phyloP scores from a whole-genome alignment of 306 rosid genomes.

The Castanea sativa region DNA sequence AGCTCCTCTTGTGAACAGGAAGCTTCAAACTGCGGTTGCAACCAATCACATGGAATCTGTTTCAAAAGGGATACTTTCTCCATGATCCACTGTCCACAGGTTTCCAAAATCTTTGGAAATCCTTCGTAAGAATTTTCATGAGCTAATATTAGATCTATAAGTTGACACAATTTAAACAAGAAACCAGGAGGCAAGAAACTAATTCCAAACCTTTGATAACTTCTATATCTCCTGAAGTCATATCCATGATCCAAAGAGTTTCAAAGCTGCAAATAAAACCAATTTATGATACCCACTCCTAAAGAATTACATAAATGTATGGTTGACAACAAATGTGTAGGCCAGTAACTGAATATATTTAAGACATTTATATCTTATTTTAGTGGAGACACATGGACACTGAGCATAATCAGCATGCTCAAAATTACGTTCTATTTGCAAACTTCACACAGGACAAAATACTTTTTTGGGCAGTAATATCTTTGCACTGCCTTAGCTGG shows the following conservation, averaged over 20 bases:
- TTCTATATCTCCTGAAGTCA: conserved; percentile 53
- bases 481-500: background rate
- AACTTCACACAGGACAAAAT: background rate
- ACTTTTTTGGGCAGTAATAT: background rate
- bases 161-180: conserved; percentile 8
- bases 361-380: too few species aligned
- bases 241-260: conserved; percentile 69
- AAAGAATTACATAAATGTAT: conserved; percentile 6
- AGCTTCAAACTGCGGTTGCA: conserved; percentile 41
- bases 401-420: too few species aligned
- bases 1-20: conserved; percentile 35
- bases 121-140: conserved; percentile 37
- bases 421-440: too few species aligned
- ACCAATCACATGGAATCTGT: conserved; percentile 48
- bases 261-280: conserved; percentile 54
- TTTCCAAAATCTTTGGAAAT: conserved; percentile 55
- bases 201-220: conserved; percentile 55
- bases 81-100: conserved; percentile 45
- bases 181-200: conserved; percentile 15
- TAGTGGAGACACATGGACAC: too few species aligned
- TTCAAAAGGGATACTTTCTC: conserved; percentile 55
- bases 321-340: background rate
- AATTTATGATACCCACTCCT: background rate
- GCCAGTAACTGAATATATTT: too few species aligned
- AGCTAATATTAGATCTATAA: conserved; percentile 22